Base-by-base conservation (phyloP, 1,139 yeast genomes). In the Geotrichum europaeum region DNA sequence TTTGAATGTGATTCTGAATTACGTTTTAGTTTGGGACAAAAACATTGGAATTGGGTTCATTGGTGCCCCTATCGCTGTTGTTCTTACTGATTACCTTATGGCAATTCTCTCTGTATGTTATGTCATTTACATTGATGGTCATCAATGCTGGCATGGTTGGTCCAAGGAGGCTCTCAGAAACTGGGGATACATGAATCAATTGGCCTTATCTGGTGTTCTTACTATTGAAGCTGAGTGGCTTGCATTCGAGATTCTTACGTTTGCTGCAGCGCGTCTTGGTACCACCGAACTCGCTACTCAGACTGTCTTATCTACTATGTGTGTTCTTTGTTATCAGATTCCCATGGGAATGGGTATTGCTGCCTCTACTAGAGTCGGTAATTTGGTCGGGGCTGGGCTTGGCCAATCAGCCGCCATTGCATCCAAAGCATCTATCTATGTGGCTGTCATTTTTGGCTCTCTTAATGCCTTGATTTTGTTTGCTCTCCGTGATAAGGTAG, bases 301-400 rank as follows among this genome's bases (percentile, higher is more conserved):
- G 71, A 86, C 96, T 51, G 91, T 96, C 0, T 84, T 88, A 1
- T 86, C 94, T 3, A 86, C 94, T 9, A 79, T 89, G 58, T 92
- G 92, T 0, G 86, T 94, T 1, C 76, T 91, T 58, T 79, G 89
- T 0, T 90, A 88, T 68, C 89, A 89, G 87, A 80, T 88, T 10
- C 96, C 97, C 12, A 89, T 90, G 77, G 91, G 96, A 0, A 83
- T 89, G 15, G 87, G 96, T 43, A 89, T 90, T 49, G 96, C 96
- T 0, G 81, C 91, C 0, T 85, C 95, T 0, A 89, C 96, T 0
- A 80, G 97, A 72, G 85, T 90, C 56, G 96, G 96, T 45, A 89
- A 87, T 70, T 89, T 87, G 66, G 82, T 91, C 58, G 97, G 97
- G 1, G 95, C 92, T 0, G 84, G 81, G 56, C 84, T 89, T 66